Percentiles rank a stretch among this genome's conserved stretches.
Conservation (phyloP, 768 basidiomycete species). For the Pleurotus platypus region DNA sequence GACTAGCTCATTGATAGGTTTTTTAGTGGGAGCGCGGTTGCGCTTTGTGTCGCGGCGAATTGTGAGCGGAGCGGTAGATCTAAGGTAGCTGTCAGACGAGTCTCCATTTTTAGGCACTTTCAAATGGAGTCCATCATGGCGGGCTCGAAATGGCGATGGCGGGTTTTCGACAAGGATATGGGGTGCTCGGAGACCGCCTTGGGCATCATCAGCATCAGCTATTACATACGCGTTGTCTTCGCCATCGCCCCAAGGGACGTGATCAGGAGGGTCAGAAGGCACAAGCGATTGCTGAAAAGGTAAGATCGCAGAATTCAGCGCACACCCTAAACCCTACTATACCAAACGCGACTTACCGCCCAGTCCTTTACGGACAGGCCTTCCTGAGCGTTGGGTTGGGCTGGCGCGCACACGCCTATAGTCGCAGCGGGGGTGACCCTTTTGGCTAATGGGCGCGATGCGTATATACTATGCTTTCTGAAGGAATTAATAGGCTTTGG, state of each 20-base stretch:
- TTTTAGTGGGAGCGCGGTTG: background rate
- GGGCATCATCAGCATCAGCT: constrained; percentile 26
- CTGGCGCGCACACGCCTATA: too few relatives aligned
- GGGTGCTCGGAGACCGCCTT: background rate
- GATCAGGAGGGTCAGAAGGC: constrained; percentile 29
- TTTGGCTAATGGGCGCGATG: too few relatives aligned
- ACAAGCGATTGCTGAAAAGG: constrained; percentile 22
- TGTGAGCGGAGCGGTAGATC: constrained; percentile 18
- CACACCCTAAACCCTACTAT: background rate
- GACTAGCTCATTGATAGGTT: constrained; percentile 17
- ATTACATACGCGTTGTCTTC: constrained; percentile 22
- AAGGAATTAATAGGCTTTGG: too few relatives aligned
- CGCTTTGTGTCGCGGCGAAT: constrained; percentile 5
- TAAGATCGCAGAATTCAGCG: constrained; percentile 1
- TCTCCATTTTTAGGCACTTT: background rate
- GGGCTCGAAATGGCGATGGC: constrained; percentile 4
- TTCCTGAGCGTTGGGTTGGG: constrained; percentile 27
- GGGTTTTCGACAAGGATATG: constrained; percentile 12
- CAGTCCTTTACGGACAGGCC: constrained; percentile 35
- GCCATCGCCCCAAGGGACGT: constrained; percentile 33
- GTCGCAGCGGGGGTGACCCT: too few relatives aligned
- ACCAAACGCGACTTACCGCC: constrained; percentile 27
- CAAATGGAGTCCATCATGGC: background rate
- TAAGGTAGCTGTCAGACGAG: background rate
- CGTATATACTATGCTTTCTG: too few relatives aligned